Evolutionary conservation across 2,329 filamentous ascomycete species (phyloP), one percentile per base, ranked within the genome.

Genomic region (Phyllosticta capitalensis): DNA sequence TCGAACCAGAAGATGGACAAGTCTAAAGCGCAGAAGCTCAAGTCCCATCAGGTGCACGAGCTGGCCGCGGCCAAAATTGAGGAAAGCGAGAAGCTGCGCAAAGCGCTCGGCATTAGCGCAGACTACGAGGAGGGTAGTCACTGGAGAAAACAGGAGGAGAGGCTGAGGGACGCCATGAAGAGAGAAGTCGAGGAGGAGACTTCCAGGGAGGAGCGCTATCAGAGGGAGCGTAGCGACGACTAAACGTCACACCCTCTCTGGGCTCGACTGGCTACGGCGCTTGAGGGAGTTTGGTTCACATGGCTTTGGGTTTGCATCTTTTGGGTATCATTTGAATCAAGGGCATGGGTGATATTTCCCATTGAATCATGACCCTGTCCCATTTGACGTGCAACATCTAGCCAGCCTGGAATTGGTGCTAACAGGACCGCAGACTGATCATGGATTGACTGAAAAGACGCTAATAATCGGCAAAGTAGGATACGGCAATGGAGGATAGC

Each of bases 21-120:
- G 57, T 71, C 65, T 33, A 73, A 70, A 63, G 72, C 74, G 58
- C 82, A 78, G 65, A 81, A 83, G 9, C 81, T 97, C 64, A 99
- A 97, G 76, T 81, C 86, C 65, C 91, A 97, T 75, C 90, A 97
- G 75, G 91, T 97, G 20, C 94, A 99, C 77, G 94, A 97, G 76
- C 81, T 96, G 72, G 94, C 94, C 19, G 89, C 94, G 68, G 94
- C 92, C 62, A 99, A 99, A 81, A 92, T 95, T 66, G 88, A 90
- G 72, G 94, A 99, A 80, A 96, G 88, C 73, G 92, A 97, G 76
- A 83, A 89, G 67, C 77, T 99, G 71, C 79, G 92, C 64, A 89
- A 81, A 73, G 94, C 94, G 7, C 79, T 99, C 65, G 92, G 91
- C 55, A 95, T 97, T 67, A 86, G 86, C 69, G 86, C 87, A 69